These are phyloP conservation scores for Cercophora sp. DNA, from an alignment of 495 filamentous ascomycete species.

Conservation along the genomic window DNA sequence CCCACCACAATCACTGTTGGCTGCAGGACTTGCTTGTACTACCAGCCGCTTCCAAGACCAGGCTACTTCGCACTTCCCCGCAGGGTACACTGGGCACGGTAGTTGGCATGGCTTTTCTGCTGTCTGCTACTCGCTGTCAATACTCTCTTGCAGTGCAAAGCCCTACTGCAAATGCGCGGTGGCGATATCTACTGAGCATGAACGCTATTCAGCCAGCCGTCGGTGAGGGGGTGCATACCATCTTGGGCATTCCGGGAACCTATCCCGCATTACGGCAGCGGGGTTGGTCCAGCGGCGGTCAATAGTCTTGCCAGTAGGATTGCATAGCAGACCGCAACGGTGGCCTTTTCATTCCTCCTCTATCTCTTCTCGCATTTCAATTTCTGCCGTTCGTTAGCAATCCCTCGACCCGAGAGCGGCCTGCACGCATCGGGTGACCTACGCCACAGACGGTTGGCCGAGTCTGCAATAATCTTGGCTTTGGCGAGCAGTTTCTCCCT, in stretches of 20 bases:
- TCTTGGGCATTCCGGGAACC: slow-evolving; percentile 7
- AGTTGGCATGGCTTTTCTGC: too few species aligned
- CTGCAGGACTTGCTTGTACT: too few species aligned
- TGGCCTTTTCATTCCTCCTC: slow-evolving; percentile 33
- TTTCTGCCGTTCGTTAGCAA: slow-evolving; percentile 26
- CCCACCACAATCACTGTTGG: too few species aligned
- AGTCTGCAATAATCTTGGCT: slow-evolving; percentile 64
- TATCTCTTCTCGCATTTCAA: slow-evolving; percentile 44
- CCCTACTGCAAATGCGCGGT: neutral
- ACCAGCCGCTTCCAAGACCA: too few species aligned
- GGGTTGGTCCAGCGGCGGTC: neutral
- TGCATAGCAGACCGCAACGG: neutral
- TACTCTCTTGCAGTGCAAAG: neutral
- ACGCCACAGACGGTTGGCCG: slow-evolving; percentile 73
- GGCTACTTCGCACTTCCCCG: too few species aligned
- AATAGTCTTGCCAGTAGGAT: neutral
- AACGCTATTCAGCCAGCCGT: slow-evolving; percentile 12
- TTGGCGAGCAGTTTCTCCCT: slow-evolving; percentile 60
- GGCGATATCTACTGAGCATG: too few species aligned
- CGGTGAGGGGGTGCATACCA: slow-evolving; percentile 8
- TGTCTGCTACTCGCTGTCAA: too few species aligned
- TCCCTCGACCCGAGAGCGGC: neutral
- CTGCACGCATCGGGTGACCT: slow-evolving; percentile 30
- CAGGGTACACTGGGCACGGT: too few species aligned
- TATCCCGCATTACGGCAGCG: neutral